Conservation (phyloP, 148 eudicot genomes). For the Rheum nobile region DNA sequence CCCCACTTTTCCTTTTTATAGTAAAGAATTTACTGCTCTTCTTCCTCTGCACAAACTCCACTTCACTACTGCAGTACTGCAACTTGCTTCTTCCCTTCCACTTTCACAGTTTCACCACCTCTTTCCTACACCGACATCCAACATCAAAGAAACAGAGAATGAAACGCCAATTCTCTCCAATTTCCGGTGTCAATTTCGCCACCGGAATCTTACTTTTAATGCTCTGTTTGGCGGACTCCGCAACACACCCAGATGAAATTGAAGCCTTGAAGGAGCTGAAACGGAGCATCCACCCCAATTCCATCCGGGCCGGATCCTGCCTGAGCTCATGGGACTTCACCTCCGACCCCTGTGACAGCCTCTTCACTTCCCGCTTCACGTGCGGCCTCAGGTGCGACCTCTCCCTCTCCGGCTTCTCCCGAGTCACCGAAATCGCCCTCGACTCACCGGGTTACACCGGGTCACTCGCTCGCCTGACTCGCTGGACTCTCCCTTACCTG, state of each 20-base stretch:
- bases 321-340: slow-evolving; percentile 70
- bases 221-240: slow-evolving; percentile 6
- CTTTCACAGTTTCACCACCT: not conserved
- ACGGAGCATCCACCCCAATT: slow-evolving; percentile 21
- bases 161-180: not conserved
- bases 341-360: slow-evolving; percentile 61
- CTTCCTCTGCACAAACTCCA: not conserved
- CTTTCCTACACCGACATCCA: not conserved
- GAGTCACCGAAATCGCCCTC: slow-evolving; percentile 34
- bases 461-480: slow-evolving; percentile 10
- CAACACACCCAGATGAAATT: slow-evolving; percentile 48
- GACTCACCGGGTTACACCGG: slow-evolving; percentile 40
- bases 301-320: slow-evolving; percentile 60
- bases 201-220: not conserved
- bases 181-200: not conserved
- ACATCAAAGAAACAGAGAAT: not conserved
- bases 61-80: not conserved
- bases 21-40: not conserved
- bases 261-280: slow-evolving; percentile 38
- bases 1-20: not conserved
- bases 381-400: slow-evolving; percentile 72
- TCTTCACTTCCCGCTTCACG: slow-evolving; percentile 46
- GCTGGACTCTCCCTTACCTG: slow-evolving; percentile 26
- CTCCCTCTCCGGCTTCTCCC: slow-evolving; percentile 16
- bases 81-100: no score